phyloP scores from a whole-genome alignment of 495 filamentous ascomycete genomes.

The Baudoinia panamericana region DNA sequence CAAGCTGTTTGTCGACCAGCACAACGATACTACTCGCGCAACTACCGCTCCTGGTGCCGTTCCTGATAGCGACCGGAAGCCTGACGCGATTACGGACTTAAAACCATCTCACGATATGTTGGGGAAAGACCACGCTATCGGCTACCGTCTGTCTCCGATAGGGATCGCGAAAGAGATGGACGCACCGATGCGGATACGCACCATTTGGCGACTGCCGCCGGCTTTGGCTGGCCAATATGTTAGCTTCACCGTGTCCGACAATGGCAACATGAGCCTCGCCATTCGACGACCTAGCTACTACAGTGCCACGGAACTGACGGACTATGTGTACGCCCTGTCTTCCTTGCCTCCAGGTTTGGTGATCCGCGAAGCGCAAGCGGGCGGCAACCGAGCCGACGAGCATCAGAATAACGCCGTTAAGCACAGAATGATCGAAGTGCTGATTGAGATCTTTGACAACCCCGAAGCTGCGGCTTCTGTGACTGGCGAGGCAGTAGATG shows the following conservation, averaged over 20 bases:
- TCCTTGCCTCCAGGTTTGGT: neutral
- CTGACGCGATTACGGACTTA: neutral
- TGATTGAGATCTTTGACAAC: slow-evolving; percentile 2
- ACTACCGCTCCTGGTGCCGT: neutral
- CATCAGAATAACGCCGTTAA: neutral
- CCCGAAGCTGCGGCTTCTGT: neutral
- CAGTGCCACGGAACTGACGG: neutral
- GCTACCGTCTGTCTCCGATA: too few species aligned
- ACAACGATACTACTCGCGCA: neutral
- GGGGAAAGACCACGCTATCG: neutral
- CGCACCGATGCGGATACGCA: neutral
- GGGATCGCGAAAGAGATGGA: neutral
- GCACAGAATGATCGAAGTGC: neutral
- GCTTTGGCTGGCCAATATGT: neutral
- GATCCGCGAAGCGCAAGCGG: neutral
- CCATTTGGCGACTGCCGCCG: neutral
- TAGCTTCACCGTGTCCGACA: neutral
- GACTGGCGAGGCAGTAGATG: slow-evolving; percentile 4
- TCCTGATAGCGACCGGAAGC: neutral
- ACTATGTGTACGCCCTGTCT: neutral
- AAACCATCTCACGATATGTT: neutral
- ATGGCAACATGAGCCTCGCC: neutral
- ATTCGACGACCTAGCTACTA: neutral
- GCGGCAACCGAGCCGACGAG: neutral
- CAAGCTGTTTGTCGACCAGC: neutral